Base-by-base conservation (phyloP, 805 yeast genomes). In the Saturnispora diversa region DNA sequence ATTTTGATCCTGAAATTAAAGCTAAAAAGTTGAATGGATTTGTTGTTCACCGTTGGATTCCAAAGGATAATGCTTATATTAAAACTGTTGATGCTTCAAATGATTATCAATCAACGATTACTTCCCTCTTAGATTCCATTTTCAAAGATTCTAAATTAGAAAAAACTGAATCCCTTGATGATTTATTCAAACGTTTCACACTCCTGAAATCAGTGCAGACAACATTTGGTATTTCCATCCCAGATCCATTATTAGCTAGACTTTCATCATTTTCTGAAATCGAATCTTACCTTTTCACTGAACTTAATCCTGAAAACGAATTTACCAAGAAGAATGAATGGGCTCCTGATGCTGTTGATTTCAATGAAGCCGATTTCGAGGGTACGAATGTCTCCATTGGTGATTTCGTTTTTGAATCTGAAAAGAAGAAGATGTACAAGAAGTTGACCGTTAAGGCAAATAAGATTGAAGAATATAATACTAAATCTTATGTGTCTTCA, bases 301-400 rank as follows among this genome's bases (percentile, higher is more conserved):
- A 60, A 41, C 55, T 69, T n/a, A 63, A 70, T 20, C 67, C 69
- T 17, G 49, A 53, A 15, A 20, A 24, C 4, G 64, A 68, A 50
- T 63, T 64, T 54, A 37, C 41, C 2, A 70, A 63, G 48, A 74
- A 72, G 50, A 87, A 81, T 54, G 71, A 77, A 55, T 74, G 77
- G 52, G 54, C 44, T 24, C 87, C 92, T n/a, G 74, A 81, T 51
- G 90, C 85, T 22, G 74, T 84, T 42, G 75, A 77, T 45, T 65
- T 84, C 49, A 64, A 75, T 43, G 57, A 65, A 6, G 66, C 65
- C 22, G 78, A 74, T 33, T 82, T 75, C 52, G 65, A 60, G 23
- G 75, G 81, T 29, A 65, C 74, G 4, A 84, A 82, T 49, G 62
- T 79, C 25, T 68, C 69, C 46, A 63, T 77, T 45, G 76, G 72